Percentiles rank a stretch among this genome's conserved stretches.
Evolutionary conservation across 2,329 filamentous ascomycete species (phyloP).

Genomic region (Penicillium janthinellum): DNA sequence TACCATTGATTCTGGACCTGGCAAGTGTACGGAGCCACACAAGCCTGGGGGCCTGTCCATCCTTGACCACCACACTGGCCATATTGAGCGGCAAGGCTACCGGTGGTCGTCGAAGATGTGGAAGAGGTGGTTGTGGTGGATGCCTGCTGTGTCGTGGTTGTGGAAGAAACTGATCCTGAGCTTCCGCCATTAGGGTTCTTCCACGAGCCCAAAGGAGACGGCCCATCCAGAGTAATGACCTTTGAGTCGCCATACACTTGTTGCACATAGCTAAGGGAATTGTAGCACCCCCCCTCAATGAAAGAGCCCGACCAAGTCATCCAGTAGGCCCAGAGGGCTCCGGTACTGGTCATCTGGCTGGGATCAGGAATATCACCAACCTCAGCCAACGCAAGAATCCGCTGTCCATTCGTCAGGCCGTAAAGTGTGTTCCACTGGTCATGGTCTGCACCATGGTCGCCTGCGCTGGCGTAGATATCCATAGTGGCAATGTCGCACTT

Average conservation of each 20-base stretch:
- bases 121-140: background rate
- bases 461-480: background rate
- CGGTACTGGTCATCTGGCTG: background rate
- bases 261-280: background rate
- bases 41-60: background rate
- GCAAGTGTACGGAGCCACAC: background rate
- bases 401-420: background rate
- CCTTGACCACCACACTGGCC: background rate
- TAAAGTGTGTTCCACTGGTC: background rate
- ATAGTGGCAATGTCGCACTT: constrained; percentile 1
- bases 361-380: background rate
- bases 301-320: background rate
- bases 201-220: background rate
- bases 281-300: background rate
- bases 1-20: background rate
- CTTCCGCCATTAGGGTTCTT: background rate
- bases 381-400: background rate
- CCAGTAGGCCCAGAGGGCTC: background rate
- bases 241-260: background rate
- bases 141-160: background rate
- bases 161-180: background rate
- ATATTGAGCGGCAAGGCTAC: background rate
- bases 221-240: constrained; percentile 2
- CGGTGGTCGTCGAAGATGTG: background rate
- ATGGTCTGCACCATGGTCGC: background rate